Percentiles rank a stretch among this genome's conserved stretches.
These are phyloP conservation scores for Bauhinia variegata DNA, from an alignment of 306 rosid genomes.

Conservation along the genomic window DNA sequence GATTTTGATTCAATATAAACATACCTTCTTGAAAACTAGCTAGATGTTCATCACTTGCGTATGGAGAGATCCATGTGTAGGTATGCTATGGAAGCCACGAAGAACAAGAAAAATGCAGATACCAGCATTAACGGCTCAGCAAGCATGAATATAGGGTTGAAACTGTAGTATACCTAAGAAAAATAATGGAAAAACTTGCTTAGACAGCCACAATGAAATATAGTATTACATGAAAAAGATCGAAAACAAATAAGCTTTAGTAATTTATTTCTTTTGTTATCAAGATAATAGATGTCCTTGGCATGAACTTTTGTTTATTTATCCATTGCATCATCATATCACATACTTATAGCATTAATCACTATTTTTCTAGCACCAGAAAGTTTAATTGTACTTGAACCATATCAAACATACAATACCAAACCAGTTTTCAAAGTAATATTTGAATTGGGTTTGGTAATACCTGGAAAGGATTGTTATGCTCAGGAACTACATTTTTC, in stretches of 20 bases:
- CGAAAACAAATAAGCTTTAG: too few species aligned
- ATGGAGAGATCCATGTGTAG: constrained; percentile 83
- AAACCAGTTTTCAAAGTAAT: constrained; percentile 6
- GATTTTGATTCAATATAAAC: too few species aligned
- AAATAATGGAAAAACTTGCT: constrained; percentile 24
- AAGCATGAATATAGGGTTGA: constrained; percentile 88
- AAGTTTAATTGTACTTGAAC: constrained; percentile 9
- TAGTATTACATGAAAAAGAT: too few species aligned
- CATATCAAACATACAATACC: constrained; percentile 6
- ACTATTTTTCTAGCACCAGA: background rate
- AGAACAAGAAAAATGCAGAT: constrained; percentile 73
- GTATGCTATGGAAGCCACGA: constrained; percentile 74
- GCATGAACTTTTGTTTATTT: background rate
- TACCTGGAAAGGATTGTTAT: constrained; percentile 88
- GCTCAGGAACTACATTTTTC: constrained; percentile 91
- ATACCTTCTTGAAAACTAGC: constrained; percentile 46
- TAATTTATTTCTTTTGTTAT: background rate
- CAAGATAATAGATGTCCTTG: background rate
- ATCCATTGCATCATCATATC: constrained; percentile 7
- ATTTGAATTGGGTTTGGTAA: constrained; percentile 25
- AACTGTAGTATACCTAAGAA: constrained; percentile 81
- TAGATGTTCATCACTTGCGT: constrained; percentile 56
- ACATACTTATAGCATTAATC: constrained; percentile 13
- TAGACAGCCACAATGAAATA: constrained; percentile 5
- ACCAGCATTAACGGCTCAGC: constrained; percentile 94